Evolutionary conservation across 1,284 basidiomycete species (phyloP).

Genomic region (Moesziomyces aphidis): DNA sequence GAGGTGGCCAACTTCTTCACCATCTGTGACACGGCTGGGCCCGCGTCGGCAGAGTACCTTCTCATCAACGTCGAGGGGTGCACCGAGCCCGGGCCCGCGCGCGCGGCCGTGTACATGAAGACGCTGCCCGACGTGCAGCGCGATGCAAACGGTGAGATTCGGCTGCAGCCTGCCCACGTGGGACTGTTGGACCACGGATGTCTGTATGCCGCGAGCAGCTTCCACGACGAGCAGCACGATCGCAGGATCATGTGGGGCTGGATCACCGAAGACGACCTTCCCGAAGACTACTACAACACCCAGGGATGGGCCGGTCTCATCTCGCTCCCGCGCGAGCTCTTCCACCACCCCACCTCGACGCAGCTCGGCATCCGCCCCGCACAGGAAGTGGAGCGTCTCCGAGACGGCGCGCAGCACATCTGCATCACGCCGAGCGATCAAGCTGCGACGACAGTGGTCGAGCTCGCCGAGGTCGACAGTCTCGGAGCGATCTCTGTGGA

Average conservation of each 20-base stretch:
- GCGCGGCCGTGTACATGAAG: conserved; percentile 41
- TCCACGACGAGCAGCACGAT: conserved; percentile 34
- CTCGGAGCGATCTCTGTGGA: conserved; percentile 6
- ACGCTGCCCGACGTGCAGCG: conserved; percentile 8
- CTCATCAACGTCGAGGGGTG: conserved; percentile 54
- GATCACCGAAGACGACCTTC: conserved; percentile 57
- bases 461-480: not conserved
- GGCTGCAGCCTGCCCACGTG: conserved; percentile 22
- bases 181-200: conserved; percentile 52
- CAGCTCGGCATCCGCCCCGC: conserved; percentile 42
- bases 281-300: conserved; percentile 39
- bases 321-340: conserved; percentile 50
- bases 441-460: not conserved
- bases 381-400: conserved; percentile 31
- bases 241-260: conserved; percentile 58
- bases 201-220: conserved; percentile 53
- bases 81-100: conserved; percentile 24
- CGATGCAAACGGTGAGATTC: conserved; percentile 12
- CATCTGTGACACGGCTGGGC: conserved; percentile 5
- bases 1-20: conserved; percentile 57
- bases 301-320: conserved; percentile 57
- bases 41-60: conserved; percentile 30
- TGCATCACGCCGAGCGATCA: not conserved
- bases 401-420: conserved; percentile 18
- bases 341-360: conserved; percentile 29